Evolutionary conservation across 257 asterid species (phyloP), one percentile per base, ranked within the genome.

Genomic region (Solanum appendiculatum): DNA sequence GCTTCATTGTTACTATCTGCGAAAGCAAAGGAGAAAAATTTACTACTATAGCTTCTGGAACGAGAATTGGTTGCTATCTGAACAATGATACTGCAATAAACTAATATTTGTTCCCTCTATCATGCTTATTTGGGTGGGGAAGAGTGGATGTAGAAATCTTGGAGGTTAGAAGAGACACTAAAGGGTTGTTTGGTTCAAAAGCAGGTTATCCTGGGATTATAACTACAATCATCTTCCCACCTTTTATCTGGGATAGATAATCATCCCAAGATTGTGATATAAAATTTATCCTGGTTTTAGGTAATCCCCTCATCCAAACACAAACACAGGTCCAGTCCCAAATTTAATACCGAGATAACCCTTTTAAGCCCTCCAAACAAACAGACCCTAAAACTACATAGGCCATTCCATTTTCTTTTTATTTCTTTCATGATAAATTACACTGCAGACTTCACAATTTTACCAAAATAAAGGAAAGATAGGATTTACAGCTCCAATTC

Each of bases 1-100:
- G 95, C 94, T 83, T 97, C 99, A 60, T 70, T 90, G 84, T 92
- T 89, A 58, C 89, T 90, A 92, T 94, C 99, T 95, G 95, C 84
- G 58, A 82, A 66, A 86, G 83, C 87, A 87, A 9, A 78, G 39
- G 73, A 64, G 72, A 68, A 64, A 42, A 14, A 39, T 33, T 33
- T 70, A 23, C 27, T 60, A 27, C 37, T 18, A 46, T 80, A 80
- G 60, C 85, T 78, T 44, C 84, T 78, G 15, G 42, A 80, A 74
- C 7, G 33, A 39, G 82, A 74, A 37, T 37, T 37, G 48, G 51
- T 37, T 73, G 9, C 29, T 73, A 73, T 37, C 82, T 73, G 54
- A 23, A 6, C 21, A 39, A 74, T n/a, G 56, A 39, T 37, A 74
- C 31, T 74, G 56, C 82, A n/a, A 74, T 34, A 74, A 74, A 37